Conservation (phyloP, 2,329 filamentous ascomycete species). For the Aspergillus sergii region DNA sequence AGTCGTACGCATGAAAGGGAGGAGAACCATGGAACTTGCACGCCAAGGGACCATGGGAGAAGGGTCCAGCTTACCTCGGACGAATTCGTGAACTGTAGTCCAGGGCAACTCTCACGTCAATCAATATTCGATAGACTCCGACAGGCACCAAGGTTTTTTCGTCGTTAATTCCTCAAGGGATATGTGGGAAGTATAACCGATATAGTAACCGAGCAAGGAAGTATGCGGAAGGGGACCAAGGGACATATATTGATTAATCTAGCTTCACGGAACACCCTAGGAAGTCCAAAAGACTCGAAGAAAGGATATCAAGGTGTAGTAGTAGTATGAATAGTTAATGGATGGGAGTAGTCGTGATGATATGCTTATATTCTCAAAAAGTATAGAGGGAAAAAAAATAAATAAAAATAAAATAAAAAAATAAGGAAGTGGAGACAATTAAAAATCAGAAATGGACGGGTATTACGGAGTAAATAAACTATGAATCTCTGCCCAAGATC, state of each 20-base stretch:
- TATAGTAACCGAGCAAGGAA: not conserved
- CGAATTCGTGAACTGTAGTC: not conserved
- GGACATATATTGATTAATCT: not conserved
- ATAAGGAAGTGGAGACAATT: not conserved
- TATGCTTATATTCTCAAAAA: not conserved
- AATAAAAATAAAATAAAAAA: not conserved
- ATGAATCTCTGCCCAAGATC: not conserved
- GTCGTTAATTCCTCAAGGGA: not conserved
- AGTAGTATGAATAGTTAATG: not conserved
- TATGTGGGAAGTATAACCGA: not conserved
- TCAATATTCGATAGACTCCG: not conserved
- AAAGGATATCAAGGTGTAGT: not conserved
- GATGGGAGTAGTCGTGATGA: not conserved
- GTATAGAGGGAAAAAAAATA: not conserved
- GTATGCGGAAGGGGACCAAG: not conserved
- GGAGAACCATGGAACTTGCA: conserved; percentile 4
- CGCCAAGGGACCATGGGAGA: conserved; percentile 5
- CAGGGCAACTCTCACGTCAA: not conserved
- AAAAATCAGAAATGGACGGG: not conserved
- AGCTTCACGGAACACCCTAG: not conserved
- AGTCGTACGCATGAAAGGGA: not conserved
- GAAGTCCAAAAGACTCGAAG: not conserved
- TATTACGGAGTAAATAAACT: not conserved
- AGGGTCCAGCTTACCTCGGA: conserved; percentile 12
- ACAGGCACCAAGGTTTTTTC: not conserved